Percentiles rank a stretch among this genome's conserved stretches.
Conservation (phyloP, 1,284 basidiomycete species). For the Porodaedalea pini region DNA sequence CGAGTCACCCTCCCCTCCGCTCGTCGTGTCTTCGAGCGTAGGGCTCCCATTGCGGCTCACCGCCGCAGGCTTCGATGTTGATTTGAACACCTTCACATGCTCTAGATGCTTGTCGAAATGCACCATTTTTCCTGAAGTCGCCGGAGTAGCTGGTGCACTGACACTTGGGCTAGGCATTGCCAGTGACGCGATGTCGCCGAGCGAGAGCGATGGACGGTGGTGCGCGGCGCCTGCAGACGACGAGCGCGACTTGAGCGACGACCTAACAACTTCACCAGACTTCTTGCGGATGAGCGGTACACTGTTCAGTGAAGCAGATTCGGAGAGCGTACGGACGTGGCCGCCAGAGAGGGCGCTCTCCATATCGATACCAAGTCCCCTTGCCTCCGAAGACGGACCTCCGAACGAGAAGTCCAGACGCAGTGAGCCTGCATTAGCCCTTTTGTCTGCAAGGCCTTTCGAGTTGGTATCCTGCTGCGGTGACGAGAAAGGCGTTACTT, state of each 20-base stretch:
- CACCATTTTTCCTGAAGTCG: constrained; percentile 61
- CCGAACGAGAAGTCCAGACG: constrained; percentile 8
- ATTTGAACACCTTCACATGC: constrained; percentile 88
- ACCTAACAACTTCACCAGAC: constrained; percentile 88
- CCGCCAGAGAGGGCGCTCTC: neutral
- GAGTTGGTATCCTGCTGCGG: neutral
- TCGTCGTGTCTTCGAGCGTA: constrained; percentile 65
- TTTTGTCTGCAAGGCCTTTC: neutral
- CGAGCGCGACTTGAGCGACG: constrained; percentile 77
- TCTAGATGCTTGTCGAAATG: constrained; percentile 93
- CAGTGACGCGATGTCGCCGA: constrained; percentile 4
- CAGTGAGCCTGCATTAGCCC: constrained; percentile 5
- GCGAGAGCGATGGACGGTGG: constrained; percentile 33
- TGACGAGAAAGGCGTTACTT: neutral
- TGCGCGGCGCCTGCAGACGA: constrained; percentile 29
- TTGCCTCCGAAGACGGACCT: neutral
- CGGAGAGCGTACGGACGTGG: neutral
- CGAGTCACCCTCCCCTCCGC: constrained; percentile 56
- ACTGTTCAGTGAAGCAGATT: constrained; percentile 3
- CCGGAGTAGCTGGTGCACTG: constrained; percentile 29
- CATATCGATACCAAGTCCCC: neutral
- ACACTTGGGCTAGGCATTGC: constrained; percentile 4
- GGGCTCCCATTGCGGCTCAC: constrained; percentile 91
- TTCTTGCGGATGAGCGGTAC: constrained; percentile 72
- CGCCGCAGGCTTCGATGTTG: constrained; percentile 90